phyloP scores from a whole-genome alignment of 441 rosid genomes.

The Brassica balearica region DNA sequence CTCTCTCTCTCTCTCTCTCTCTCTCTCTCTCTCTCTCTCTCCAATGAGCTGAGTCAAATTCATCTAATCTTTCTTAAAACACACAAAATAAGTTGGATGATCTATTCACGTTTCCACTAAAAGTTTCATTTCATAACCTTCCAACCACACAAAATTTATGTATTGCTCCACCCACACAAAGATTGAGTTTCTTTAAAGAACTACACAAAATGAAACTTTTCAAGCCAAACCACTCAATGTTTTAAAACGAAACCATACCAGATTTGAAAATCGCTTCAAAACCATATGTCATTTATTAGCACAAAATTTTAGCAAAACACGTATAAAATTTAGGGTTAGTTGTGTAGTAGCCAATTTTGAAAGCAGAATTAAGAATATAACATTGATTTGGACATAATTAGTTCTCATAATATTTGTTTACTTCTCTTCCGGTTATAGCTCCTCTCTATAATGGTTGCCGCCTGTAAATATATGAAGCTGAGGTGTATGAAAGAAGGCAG shows the following conservation, averaged over 20 bases:
- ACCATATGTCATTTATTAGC: not conserved
- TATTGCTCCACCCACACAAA: constrained; percentile 7
- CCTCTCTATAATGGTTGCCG: not conserved
- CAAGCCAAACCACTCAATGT: not conserved
- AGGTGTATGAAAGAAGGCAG: not conserved
- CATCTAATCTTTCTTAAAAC: constrained; percentile 5
- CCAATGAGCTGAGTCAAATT: not conserved
- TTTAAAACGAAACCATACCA: not conserved
- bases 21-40: too few species aligned
- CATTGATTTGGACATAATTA: not conserved
- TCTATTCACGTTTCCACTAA: constrained; percentile 18
- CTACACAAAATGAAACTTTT: constrained; percentile 11
- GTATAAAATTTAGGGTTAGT: too few species aligned
- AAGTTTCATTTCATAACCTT: not conserved
- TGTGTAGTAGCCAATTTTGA: too few species aligned
- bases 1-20: too few species aligned
- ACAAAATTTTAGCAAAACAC: not conserved
- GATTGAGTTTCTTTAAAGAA: not conserved
- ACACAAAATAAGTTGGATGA: constrained; percentile 7
- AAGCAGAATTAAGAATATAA: not conserved
- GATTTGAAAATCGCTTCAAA: not conserved
- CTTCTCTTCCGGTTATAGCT: not conserved
- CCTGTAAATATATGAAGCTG: not conserved
- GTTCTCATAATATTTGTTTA: not conserved
- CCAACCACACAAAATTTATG: constrained; percentile 3